Base-by-base conservation (phyloP, 495 filamentous ascomycete genomes). In the Hyaloscypha hepaticicola region DNA sequence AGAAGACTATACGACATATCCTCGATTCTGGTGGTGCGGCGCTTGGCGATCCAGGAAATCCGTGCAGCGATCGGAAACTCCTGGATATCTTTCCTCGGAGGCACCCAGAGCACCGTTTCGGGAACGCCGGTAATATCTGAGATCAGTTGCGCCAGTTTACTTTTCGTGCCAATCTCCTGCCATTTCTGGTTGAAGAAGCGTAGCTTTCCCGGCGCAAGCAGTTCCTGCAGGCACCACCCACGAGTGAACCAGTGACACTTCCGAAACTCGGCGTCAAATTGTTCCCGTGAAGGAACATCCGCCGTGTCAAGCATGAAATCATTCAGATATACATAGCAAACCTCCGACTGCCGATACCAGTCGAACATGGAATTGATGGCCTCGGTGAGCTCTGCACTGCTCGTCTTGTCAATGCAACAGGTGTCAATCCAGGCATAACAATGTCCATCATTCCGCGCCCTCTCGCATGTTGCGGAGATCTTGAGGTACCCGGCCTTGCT, bases 331-430 rank as follows among this genome's bases (percentile, higher is more conserved):
- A 74, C 75, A 45, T 73, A 80, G 55, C 77, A 79, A 0, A 74
- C 62, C 8, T 31, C 27, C 0, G 77, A 69, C 2, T 68, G 16
- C 4, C 50, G 14, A 29, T 79, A 80, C 77, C 74, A 80, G 0
- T 1, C 73, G 22, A 59, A 59, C 56, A 59, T 59, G 22, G 56
- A 56, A 69, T 26, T 45, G 16, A 45, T 45, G 19, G 38, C 38
- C 38, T 45, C 38, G 38, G 38, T 45, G 16, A 45, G 38, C 38
- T 45, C 38, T 45, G 38, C 38, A 45, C 38, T 45, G 6, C 38
- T 45, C 7, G 38, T 45, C 19, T 80, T 79, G 53, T 81, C 74
- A 67, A 80, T 80, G 55, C 78, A 80, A 55, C 78, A 80, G 0
- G 78, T 78, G 53, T 80, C 78, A 27, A 80, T 67, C 78, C 78